Conservation (phyloP, 768 basidiomycete genomes). For the Tricholoma bakamatsutake region DNA sequence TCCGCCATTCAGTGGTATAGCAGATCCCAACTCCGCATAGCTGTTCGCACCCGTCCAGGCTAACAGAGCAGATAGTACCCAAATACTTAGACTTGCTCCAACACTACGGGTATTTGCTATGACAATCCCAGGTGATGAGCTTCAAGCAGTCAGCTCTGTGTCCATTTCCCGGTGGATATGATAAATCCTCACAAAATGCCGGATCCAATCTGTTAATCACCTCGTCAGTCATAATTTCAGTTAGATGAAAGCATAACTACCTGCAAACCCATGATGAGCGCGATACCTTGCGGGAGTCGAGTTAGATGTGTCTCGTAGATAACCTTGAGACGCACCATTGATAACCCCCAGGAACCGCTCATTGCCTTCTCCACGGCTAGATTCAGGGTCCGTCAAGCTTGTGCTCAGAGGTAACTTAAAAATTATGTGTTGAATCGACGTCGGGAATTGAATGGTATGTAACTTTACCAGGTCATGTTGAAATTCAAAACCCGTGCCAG, state of each 20-base stretch:
- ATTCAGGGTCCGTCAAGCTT: constrained; percentile 68
- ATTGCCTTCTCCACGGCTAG: constrained; percentile 35
- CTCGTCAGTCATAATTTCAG: background rate
- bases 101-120: constrained; percentile 86
- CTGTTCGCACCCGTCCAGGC: constrained; percentile 96
- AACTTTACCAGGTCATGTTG: constrained; percentile 53
- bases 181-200: constrained; percentile 74
- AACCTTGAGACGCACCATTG: constrained; percentile 50
- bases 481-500: constrained; percentile 74
- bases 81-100: constrained; percentile 83
- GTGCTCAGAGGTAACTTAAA: constrained; percentile 60
- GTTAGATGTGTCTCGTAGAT: constrained; percentile 1
- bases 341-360: constrained; percentile 75
- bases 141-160: constrained; percentile 21
- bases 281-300: constrained; percentile 52
- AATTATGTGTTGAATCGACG: background rate
- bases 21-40: constrained; percentile 87
- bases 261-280: constrained; percentile 78
- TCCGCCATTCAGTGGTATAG: constrained; percentile 73
- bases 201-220: constrained; percentile 63
- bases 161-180: background rate
- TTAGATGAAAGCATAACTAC: constrained; percentile 27
- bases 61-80: constrained; percentile 77
- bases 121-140: constrained; percentile 90
- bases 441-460: background rate